Evolutionary conservation across 352 stramenopile genomes (phyloP).

Genomic region (Phytophthora pisi): DNA sequence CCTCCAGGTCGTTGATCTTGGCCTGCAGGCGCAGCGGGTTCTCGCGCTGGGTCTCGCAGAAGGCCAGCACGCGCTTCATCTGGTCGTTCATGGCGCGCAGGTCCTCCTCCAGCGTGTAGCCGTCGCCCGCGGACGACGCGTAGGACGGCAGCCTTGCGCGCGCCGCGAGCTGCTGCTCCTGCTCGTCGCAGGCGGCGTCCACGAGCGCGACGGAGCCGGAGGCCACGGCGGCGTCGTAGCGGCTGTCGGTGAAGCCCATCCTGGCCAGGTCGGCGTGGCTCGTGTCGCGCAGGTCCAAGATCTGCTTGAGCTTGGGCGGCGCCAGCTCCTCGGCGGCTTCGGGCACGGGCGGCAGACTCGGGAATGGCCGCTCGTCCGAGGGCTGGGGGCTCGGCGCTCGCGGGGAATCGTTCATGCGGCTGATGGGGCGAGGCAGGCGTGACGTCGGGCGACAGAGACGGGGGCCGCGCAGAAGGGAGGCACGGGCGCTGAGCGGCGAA

Average conservation of each 20-base stretch:
- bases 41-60: slow-evolving; percentile 76
- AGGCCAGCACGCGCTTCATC: slow-evolving; percentile 82
- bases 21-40: slow-evolving; percentile 74
- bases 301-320: slow-evolving; percentile 19
- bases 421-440: slow-evolving; percentile 27
- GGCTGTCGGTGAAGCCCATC: slow-evolving; percentile 32
- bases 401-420: slow-evolving; percentile 36
- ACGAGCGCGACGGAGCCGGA: slow-evolving; percentile 30
- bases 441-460: slow-evolving; percentile 38
- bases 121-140: slow-evolving; percentile 42
- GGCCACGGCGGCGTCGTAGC: slow-evolving; percentile 29
- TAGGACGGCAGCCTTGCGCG: slow-evolving; percentile 47
- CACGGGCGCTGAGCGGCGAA: background rate
- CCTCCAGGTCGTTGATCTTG: slow-evolving; percentile 81
- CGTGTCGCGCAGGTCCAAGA: slow-evolving; percentile 32
- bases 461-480: slow-evolving; percentile 15
- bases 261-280: slow-evolving; percentile 23
- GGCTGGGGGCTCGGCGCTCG: slow-evolving; percentile 21
- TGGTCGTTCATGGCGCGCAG: slow-evolving; percentile 79
- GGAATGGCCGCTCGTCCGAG: slow-evolving; percentile 28
- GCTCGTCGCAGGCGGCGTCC: slow-evolving; percentile 20
- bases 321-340: slow-evolving; percentile 16
- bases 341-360: slow-evolving; percentile 34
- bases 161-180: slow-evolving; percentile 19
- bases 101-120: slow-evolving; percentile 75